These are phyloP conservation scores for Sarcodon aspratus DNA, from an alignment of 768 basidiomycete genomes.

Conservation along the genomic window DNA sequence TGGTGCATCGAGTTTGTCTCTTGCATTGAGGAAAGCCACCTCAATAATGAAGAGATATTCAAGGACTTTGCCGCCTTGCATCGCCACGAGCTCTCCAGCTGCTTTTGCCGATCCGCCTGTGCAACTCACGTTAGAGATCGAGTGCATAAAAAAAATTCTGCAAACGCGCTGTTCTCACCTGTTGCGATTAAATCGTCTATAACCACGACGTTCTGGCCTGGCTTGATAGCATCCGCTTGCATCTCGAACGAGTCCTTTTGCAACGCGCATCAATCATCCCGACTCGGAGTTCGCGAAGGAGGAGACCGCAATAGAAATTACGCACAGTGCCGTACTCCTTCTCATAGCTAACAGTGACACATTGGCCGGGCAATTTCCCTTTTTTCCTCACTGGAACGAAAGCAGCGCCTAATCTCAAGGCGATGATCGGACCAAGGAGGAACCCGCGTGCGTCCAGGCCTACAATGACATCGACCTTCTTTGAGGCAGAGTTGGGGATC, in stretches of 20 bases:
- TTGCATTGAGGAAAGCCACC: constrained; percentile 61
- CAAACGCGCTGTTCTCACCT: constrained; percentile 33
- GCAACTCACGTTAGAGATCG: not conserved
- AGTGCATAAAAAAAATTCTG: constrained; percentile 1
- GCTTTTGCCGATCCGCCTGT: constrained; percentile 88
- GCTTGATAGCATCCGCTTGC: constrained; percentile 75
- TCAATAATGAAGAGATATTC: constrained; percentile 96
- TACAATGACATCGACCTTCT: constrained; percentile 85
- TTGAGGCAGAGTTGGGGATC: constrained; percentile 41
- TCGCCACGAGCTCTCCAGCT: constrained; percentile 78
- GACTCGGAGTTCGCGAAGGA: not conserved
- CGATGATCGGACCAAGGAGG: constrained; percentile 87
- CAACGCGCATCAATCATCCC: not conserved
- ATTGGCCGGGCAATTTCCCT: constrained; percentile 90
- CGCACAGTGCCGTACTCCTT: constrained; percentile 90
- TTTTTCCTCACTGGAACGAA: constrained; percentile 93
- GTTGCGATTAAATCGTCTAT: constrained; percentile 96
- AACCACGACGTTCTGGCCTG: constrained; percentile 77
- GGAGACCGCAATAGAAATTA: constrained; percentile 2
- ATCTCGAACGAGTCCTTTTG: constrained; percentile 92
- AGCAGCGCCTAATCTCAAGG: constrained; percentile 80
- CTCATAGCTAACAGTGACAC: constrained; percentile 62
- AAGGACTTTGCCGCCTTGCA: constrained; percentile 74
- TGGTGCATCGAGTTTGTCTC: constrained; percentile 73
- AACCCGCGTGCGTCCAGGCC: constrained; percentile 96